These are phyloP conservation scores for Flaveria trinervia DNA, from an alignment of 129 eudicot species.

Conservation along the genomic window DNA sequence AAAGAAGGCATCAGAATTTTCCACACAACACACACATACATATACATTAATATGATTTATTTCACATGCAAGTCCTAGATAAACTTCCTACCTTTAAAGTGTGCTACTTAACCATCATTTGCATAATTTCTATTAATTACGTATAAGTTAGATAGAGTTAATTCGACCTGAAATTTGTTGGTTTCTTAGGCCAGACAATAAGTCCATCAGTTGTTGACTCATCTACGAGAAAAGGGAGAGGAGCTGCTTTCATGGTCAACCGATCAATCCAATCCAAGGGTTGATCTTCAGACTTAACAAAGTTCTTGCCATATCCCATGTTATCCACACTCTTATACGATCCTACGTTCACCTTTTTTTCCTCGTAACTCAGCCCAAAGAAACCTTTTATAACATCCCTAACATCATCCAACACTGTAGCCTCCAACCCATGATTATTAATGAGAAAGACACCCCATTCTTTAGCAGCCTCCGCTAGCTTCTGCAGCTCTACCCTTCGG, in stretches of 20 bases:
- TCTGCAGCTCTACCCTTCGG: constrained; percentile 31
- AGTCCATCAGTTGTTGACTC: constrained; percentile 35
- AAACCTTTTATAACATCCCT: constrained; percentile 48
- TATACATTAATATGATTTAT: no score
- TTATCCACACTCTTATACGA: constrained; percentile 45
- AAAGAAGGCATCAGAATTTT: no score
- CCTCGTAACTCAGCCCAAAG: constrained; percentile 42
- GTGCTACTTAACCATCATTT: no score
- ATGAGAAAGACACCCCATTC: constrained; percentile 62
- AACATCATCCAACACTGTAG: constrained; percentile 39
- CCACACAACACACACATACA: no score
- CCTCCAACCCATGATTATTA: constrained; percentile 47
- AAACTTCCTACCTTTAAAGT: no score
- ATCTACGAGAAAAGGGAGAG: constrained; percentile 31
- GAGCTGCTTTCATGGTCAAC: constrained; percentile 51
- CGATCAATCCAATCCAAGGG: constrained; percentile 63
- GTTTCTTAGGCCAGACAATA: constrained; percentile 48
- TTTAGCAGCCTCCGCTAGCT: constrained; percentile 40
- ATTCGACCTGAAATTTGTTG: constrained; percentile 21
- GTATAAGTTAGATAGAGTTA: no score
- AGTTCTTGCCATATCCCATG: constrained; percentile 56
- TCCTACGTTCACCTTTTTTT: constrained; percentile 51
- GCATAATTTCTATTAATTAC: no score
- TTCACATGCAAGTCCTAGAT: no score
- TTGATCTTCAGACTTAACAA: constrained; percentile 45